Evolutionary conservation across 2,329 filamentous ascomycete species (phyloP).

Genomic region (Incumbomyces lentus): DNA sequence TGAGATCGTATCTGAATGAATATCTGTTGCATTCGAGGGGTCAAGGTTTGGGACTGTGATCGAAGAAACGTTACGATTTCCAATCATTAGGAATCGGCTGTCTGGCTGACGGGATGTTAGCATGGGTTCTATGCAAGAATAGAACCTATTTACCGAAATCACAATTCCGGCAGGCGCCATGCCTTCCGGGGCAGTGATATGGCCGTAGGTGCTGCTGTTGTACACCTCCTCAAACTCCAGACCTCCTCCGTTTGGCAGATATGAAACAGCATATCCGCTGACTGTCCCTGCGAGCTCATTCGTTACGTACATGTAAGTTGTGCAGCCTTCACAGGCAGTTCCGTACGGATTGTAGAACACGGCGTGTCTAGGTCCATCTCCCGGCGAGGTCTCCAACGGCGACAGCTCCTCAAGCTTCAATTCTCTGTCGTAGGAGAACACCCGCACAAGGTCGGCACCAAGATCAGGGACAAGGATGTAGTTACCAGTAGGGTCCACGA

Average conservation of each 20-base stretch:
- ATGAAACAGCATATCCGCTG: constrained; percentile 22
- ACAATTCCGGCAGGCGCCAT: not conserved
- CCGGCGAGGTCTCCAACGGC: constrained; percentile 32
- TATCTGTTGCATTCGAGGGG: not conserved
- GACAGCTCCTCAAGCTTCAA: constrained; percentile 41
- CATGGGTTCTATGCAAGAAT: not conserved
- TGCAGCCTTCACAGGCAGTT: constrained; percentile 14
- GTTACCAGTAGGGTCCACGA: constrained; percentile 39
- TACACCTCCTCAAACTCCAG: constrained; percentile 3
- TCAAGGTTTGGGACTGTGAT: constrained; percentile 1
- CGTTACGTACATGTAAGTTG: constrained; percentile 21
- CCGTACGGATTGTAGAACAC: constrained; percentile 37
- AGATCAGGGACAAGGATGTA: constrained; percentile 45
- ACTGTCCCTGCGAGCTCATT: constrained; percentile 17
- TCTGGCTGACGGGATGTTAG: not conserved
- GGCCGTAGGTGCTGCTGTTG: constrained; percentile 1
- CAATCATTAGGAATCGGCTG: constrained; percentile 1
- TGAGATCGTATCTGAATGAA: constrained; percentile 47
- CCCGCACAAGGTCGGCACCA: constrained; percentile 45
- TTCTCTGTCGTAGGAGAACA: constrained; percentile 40
- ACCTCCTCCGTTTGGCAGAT: constrained; percentile 10
- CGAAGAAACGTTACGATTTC: constrained; percentile 1
- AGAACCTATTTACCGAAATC: not conserved
- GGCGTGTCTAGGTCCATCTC: constrained; percentile 45
- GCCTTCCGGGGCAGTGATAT: not conserved